A percentile compares a stretch with the other conserved stretches of the same genome.
phyloP scores from a whole-genome alignment of 2,329 filamentous ascomycete species.

The Pyrenophora teres region DNA sequence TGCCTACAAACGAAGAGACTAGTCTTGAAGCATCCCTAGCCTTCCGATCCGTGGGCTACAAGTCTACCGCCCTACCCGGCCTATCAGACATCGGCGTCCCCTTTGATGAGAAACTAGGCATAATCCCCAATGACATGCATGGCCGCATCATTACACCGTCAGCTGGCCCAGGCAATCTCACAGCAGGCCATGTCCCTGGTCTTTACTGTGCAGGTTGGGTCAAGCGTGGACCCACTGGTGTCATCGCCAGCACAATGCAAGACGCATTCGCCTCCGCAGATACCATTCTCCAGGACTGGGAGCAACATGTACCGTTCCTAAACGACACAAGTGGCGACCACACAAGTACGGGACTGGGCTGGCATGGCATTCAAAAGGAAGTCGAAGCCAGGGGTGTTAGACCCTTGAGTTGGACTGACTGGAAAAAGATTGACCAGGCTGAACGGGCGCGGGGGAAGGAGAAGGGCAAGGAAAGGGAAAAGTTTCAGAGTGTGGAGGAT shows the following conservation, averaged over 20 bases:
- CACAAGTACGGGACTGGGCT: constrained; percentile 62
- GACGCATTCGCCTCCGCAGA: constrained; percentile 92
- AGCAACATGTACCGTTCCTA: constrained; percentile 53
- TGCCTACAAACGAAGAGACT: constrained; percentile 50
- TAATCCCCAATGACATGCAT: constrained; percentile 79
- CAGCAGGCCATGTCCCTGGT: constrained; percentile 64
- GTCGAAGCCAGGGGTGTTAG: constrained; percentile 60
- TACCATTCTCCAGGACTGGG: constrained; percentile 80
- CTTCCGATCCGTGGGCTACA: constrained; percentile 96
- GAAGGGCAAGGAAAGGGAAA: constrained; percentile 78
- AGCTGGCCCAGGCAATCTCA: constrained; percentile 44
- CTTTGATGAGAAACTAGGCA: constrained; percentile 74
- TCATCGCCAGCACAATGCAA: constrained; percentile 94
- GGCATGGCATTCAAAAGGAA: constrained; percentile 74
- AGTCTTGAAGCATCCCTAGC: constrained; percentile 71
- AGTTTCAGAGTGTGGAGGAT: constrained; percentile 61
- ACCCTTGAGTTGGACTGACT: constrained; percentile 80
- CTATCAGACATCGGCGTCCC: constrained; percentile 74
- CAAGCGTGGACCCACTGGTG: constrained; percentile 89
- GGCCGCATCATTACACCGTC: constrained; percentile 68
- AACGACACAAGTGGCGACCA: constrained; percentile 45
- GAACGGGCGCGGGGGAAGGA: constrained; percentile 70
- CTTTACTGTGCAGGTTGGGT: constrained; percentile 97
- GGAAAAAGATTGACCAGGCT: constrained; percentile 80
- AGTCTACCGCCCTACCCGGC: constrained; percentile 75